Evolutionary conservation across 2,329 filamentous ascomycete species (phyloP), one percentile per base, ranked within the genome.

Genomic region (Neocucurbitaria cava): DNA sequence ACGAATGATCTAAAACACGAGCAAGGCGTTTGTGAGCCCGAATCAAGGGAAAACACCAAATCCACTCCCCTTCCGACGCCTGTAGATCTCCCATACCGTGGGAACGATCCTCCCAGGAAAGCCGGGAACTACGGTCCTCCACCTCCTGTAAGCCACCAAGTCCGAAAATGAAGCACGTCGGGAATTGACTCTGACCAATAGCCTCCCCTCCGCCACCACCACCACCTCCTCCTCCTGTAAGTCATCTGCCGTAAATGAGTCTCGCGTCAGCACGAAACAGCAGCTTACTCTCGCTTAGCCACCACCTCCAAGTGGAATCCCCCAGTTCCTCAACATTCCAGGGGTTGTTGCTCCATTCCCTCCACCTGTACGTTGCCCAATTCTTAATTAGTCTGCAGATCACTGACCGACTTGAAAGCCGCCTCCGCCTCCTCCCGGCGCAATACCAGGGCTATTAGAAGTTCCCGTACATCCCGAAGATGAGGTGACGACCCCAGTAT

Each of bases 381-480:
- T 11, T 15, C 10, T 24, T 15, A n/a, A 24, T 21, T 20, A 9
- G 23, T 11, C 18, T 24, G 4, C n/a, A 15, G 5, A 23, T 13
- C 46, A 11, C 30, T 57, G 24, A 60, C 31, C 10, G 3, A 17
- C 8, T 6, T 38, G 4, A 3, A 48, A 56, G 2, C 57, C 52
- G 6, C 59, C 57, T n/a, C 58, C 61, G 17, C 59, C 54, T 1
- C 58, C 60, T 21, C 51, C 59, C 6, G 54, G 52, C 13, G 47
- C 52, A 1, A 33, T 52, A 24, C 43, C 46, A 9, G 30, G 43
- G 7, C 30, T 17, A 9, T 4, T 24, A 5, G 51, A 51, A 10
- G 10, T 41, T 10, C 47, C 36, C 1, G 46, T 52, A 30, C 35
- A 18, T 8, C 48, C 52, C 17, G 18, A 46, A 9, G 52, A 58